Conservation (phyloP, 2,329 filamentous ascomycete species). For the Aspergillus tamarii region DNA sequence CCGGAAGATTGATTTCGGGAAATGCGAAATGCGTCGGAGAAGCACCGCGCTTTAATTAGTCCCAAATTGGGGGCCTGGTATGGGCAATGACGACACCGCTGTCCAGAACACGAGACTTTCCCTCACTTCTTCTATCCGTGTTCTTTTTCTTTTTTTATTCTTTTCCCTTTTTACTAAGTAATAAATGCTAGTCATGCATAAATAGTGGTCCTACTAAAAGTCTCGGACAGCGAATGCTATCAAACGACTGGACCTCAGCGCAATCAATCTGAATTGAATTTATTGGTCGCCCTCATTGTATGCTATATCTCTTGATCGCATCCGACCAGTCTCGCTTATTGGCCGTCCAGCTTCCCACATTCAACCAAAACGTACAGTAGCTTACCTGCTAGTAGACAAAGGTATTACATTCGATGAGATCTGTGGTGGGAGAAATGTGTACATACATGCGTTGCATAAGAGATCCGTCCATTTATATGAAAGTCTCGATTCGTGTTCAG, state of each 20-base stretch:
- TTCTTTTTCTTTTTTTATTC: neutral
- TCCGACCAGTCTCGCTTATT: neutral
- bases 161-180: neutral
- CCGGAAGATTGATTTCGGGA: neutral
- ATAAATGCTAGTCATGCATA: neutral
- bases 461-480: neutral
- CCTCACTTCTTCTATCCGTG: neutral
- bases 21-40: constrained; percentile 5
- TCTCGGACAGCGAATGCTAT: neutral
- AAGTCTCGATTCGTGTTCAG: too few relatives aligned
- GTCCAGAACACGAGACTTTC: neutral
- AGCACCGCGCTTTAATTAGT: constrained; percentile 11
- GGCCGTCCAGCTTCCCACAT: neutral
- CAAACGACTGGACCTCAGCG: neutral
- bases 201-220: neutral
- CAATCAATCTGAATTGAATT: neutral
- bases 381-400: neutral
- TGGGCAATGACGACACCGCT: constrained; percentile 8
- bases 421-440: neutral
- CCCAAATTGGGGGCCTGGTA: neutral
- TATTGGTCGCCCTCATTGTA: neutral
- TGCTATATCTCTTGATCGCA: neutral
- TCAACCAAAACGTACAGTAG: neutral
- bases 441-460: too few relatives aligned
- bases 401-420: neutral